Percentiles rank a stretch among this genome's conserved stretches.
Conservation (phyloP, 441 rosid species). For the Populus trichocarpa region DNA sequence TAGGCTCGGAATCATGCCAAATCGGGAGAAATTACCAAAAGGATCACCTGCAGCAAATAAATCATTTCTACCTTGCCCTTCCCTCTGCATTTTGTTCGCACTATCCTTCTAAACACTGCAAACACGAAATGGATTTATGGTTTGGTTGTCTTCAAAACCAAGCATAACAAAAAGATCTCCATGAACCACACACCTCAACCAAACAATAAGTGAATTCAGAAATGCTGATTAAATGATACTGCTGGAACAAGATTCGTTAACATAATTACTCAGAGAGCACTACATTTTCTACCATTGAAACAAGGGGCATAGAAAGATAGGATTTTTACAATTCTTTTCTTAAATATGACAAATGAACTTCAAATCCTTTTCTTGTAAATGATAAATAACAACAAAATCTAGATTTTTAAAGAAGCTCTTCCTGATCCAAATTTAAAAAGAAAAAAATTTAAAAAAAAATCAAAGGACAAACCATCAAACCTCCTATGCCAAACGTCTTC, state of each 20-base stretch:
- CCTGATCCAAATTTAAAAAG: background rate
- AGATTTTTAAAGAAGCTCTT: background rate
- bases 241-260: background rate
- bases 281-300: background rate
- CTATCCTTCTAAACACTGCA: background rate
- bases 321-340: background rate
- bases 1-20: conserved; percentile 43
- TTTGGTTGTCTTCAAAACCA: background rate
- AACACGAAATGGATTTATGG: background rate
- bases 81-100: conserved; percentile 43
- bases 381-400: background rate
- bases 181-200: background rate
- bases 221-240: background rate
- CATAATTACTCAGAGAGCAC: background rate
- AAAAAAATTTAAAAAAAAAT: background rate
- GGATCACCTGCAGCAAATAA: conserved; percentile 35
- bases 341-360: background rate
- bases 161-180: background rate
- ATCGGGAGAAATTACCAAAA: conserved; percentile 31
- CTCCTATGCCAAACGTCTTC: background rate
- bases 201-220: background rate
- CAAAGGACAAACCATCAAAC: background rate
- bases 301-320: background rate
- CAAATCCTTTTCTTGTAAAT: background rate
- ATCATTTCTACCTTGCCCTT: conserved; percentile 36